Evolutionary conservation across 225 moss, liverwort and hornwort genomes (phyloP), one percentile per base, ranked within the genome.

Genomic region (Thuidium tamariscinum): DNA sequence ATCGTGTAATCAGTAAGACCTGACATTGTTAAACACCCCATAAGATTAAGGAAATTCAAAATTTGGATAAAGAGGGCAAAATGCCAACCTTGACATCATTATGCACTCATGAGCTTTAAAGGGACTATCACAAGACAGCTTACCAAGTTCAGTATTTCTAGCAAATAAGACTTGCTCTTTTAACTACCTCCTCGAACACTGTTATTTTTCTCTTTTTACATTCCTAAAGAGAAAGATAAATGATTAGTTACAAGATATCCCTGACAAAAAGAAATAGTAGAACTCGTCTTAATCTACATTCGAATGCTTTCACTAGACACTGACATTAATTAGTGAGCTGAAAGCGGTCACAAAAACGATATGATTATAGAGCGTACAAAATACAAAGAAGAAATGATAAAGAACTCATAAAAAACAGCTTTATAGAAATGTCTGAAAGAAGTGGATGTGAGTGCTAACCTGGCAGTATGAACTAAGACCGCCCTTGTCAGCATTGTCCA

Each of bases 401-500:
- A 77, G 17, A 63, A 77, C 44, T 77, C 60, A 60, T 65, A 15
- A 74, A 80, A 39, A 54, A 13, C 10, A 75, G 19, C 15, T 49
- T 76, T 17, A 11, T n/a, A 86, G 37, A 79, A 70, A 25, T 27
- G 25, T 76, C 23, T 17, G 57, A 54, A 86, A 61, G 61, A n/a
- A 42, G 86, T 88, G 32, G 46, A 83, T 55, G 65, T 44, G 55
- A 57, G 42, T 82, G 57, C 74, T 88, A 89, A 97, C 97, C 95
- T 95, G 94, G 86, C 97, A 97, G 87, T 97, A 97, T 11, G 95
- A 95, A 90, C 97, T 93, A 79, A 97, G 90, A 83, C 97, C 97
- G 32, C 97, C 97, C 63, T 95, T 95, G 86, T 97, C 93, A 66
- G 95, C 95, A 92, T 94, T 94, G 89, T 97, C 97, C 69, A 97